phyloP scores from a whole-genome alignment of 441 rosid species.

The Arabidopsis hybrid region DNA sequence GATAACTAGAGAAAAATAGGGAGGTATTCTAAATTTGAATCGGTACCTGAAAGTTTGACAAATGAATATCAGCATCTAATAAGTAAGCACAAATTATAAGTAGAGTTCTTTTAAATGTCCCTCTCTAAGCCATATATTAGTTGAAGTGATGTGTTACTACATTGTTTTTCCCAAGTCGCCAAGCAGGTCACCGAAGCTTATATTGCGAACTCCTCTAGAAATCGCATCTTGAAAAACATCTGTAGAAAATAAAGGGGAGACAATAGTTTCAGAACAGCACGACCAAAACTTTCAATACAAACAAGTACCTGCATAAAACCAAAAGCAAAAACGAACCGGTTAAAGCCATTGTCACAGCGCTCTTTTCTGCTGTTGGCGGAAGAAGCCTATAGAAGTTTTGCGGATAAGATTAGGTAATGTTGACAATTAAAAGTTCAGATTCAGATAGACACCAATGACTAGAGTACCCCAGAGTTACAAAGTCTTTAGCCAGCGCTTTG shows the following conservation, averaged over 20 bases:
- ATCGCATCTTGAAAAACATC: slow-evolving; percentile 89
- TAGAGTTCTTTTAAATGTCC: slow-evolving; percentile 14
- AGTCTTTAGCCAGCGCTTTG: slow-evolving; percentile 87
- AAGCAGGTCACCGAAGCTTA: slow-evolving; percentile 93
- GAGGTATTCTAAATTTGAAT: slow-evolving; percentile 93
- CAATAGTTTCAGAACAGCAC: slow-evolving; percentile 21
- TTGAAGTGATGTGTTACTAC: slow-evolving; percentile 51
- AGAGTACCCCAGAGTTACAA: slow-evolving; percentile 89
- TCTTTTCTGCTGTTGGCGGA: slow-evolving; percentile 86
- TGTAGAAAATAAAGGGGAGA: slow-evolving; percentile 39
- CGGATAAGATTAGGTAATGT: slow-evolving; percentile 38
- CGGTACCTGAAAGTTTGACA: slow-evolving; percentile 76
- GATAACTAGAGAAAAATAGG: slow-evolving; percentile 94
- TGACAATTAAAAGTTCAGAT: slow-evolving; percentile 33
- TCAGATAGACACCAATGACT: slow-evolving; percentile 38
- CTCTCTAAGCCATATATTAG: not conserved
- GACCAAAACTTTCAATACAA: slow-evolving; percentile 7
- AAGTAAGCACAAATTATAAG: slow-evolving; percentile 10
- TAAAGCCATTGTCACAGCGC: slow-evolving; percentile 87
- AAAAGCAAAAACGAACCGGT: slow-evolving; percentile 58
- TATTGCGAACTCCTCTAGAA: slow-evolving; percentile 79
- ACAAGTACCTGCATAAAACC: not conserved
- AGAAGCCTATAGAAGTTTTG: slow-evolving; percentile 68
- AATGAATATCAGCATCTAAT: slow-evolving; percentile 28
- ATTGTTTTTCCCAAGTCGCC: slow-evolving; percentile 92